phyloP scores from a whole-genome alignment of 331 rosid genomes.

The Cydonia oblonga region DNA sequence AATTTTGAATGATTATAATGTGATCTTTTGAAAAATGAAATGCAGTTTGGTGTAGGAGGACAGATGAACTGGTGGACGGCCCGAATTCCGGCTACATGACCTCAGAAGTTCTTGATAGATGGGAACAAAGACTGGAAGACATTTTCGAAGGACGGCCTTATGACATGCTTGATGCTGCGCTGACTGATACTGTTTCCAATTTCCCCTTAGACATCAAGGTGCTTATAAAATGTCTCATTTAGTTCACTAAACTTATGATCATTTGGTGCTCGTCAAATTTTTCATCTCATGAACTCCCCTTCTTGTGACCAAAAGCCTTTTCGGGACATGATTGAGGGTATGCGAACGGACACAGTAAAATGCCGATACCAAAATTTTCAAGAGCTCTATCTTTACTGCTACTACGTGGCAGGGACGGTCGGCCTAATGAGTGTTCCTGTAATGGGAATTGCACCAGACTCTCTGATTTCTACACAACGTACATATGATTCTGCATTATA shows the following conservation, averaged over 20 bases:
- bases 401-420: slow-evolving; percentile 83
- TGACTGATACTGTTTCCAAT: slow-evolving; percentile 46
- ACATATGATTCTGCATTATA: slow-evolving; percentile 53
- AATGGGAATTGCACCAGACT: slow-evolving; percentile 71
- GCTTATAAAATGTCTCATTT: neutral
- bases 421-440: slow-evolving; percentile 83
- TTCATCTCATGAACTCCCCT: neutral
- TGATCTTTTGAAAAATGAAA: neutral
- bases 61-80: slow-evolving; percentile 80
- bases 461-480: slow-evolving; percentile 36
- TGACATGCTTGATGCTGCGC: slow-evolving; percentile 68
- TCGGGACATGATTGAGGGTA: slow-evolving; percentile 76
- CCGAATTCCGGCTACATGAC: slow-evolving; percentile 64
- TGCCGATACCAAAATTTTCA: slow-evolving; percentile 45
- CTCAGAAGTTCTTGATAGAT: slow-evolving; percentile 65
- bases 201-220: slow-evolving; percentile 81
- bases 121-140: slow-evolving; percentile 70
- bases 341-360: slow-evolving; percentile 78
- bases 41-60: slow-evolving; percentile 91
- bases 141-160: slow-evolving; percentile 62
- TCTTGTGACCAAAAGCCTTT: slow-evolving; percentile 42
- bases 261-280: neutral
- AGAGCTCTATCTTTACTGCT: slow-evolving; percentile 76
- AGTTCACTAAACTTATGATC: neutral
- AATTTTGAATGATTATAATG: neutral